Evolutionary conservation across 805 yeast species (phyloP).

Genomic region (Henningerozyma blattae): DNA sequence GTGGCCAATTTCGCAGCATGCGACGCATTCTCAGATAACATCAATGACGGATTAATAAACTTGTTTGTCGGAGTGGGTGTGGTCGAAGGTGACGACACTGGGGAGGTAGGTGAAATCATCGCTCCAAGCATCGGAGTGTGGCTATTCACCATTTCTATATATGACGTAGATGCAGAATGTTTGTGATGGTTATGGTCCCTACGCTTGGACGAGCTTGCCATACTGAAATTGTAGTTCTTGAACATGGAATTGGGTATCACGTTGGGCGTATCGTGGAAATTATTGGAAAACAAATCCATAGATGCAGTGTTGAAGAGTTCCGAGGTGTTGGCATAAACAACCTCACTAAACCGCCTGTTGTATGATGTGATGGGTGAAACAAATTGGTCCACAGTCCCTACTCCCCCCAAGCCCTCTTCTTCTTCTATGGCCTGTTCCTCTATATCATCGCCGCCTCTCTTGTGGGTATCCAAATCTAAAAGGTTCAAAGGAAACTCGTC

Average conservation of each 20-base stretch:
- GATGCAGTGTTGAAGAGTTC: too few relatives aligned
- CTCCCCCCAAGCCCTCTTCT: too few relatives aligned
- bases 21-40: slow-evolving; percentile 17
- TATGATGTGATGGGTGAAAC: background rate
- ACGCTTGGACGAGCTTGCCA: too few relatives aligned
- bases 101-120: background rate
- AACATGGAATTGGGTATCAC: too few relatives aligned
- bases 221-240: slow-evolving; percentile 20
- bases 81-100: background rate
- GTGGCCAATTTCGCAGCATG: slow-evolving; percentile 18
- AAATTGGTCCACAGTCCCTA: background rate
- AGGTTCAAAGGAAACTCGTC: background rate
- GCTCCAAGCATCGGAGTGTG: background rate
- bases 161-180: too few relatives aligned
- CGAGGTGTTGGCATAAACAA: slow-evolving; percentile 7
- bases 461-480: background rate
- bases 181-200: too few relatives aligned
- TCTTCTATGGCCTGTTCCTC: too few relatives aligned
- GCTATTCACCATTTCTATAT: too few relatives aligned
- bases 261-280: too few relatives aligned
- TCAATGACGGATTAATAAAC: slow-evolving; percentile 21
- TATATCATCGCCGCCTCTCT: background rate
- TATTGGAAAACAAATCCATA: too few relatives aligned
- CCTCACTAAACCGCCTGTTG: slow-evolving; percentile 12
- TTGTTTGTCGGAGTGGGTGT: slow-evolving; percentile 2